Evolutionary conservation across 768 basidiomycete species (phyloP).

Genomic region (Suillus brevipes): DNA sequence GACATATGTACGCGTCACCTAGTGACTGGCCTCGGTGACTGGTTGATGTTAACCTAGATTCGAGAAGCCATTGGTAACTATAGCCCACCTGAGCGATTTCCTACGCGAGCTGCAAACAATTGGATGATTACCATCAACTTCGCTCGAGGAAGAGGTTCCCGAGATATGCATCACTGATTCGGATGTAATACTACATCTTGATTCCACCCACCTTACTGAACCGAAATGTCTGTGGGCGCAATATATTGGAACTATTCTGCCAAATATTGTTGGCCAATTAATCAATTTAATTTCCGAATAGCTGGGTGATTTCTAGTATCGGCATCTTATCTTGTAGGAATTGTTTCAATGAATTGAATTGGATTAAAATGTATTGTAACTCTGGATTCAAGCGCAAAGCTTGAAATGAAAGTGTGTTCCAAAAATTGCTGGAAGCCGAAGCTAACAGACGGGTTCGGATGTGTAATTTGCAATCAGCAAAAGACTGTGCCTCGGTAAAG

Average conservation of each 20-base stretch:
- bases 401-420: conserved; percentile 42
- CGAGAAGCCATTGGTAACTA: not conserved
- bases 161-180: too few relatives aligned
- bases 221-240: too few relatives aligned
- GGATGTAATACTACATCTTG: too few relatives aligned
- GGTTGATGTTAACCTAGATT: not conserved
- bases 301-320: not conserved
- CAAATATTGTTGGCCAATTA: not conserved
- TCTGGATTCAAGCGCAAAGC: not conserved
- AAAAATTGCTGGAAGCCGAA: conserved; percentile 93
- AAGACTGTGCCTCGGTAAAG: conserved; percentile 90
- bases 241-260: too few relatives aligned
- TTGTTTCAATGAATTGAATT: not conserved
- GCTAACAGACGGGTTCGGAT: conserved; percentile 92
- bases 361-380: not conserved
- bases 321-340: too few relatives aligned
- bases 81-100: not conserved
- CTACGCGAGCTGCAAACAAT: not conserved
- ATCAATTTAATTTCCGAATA: not conserved
- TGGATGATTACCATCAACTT: not conserved
- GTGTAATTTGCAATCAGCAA: conserved; percentile 96
- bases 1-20: not conserved
- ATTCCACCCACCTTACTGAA: too few relatives aligned
- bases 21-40: not conserved
- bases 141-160: not conserved